Evolutionary conservation across 176 grass and related monocot genomes (phyloP), one percentile per base, ranked within the genome.

Genomic region (Coix lacrymajobi): DNA sequence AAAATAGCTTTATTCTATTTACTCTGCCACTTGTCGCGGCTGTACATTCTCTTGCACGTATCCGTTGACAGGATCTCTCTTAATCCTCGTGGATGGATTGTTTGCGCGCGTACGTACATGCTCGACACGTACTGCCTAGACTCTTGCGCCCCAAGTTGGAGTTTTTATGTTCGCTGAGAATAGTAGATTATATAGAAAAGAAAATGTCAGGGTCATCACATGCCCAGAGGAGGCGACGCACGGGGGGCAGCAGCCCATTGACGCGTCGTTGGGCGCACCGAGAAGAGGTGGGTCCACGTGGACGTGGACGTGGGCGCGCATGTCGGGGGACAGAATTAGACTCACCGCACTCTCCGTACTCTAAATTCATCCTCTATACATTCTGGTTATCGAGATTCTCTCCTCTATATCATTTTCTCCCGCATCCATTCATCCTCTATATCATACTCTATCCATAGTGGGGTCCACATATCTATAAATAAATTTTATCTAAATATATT

Each of bases 51-150:
- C 34, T n/a, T 62, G 7, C 69, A 75, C 30, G 60, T 22, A 51
- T 76, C 31, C 5, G 31, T 52, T 70, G 82, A 61, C 49, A 62
- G 38, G 69, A 80, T 76, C 70, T 81, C 31, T 52, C 87, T 89
- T 25, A 62, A 62, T 69, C 62, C 69, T 51, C 38, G 28, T 46
- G 38, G 11, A 0, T 5, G 4, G 24, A n/a, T 45, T 61, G 7
- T 24, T 31, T 25, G 31, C 40, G 10, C 5, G n/a, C n/a, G n/a
- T n/a, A n/a, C n/a, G 39, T 32, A 48, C 43, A 52, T 74, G 13
- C 61, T 56, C 28, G 63, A 81, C 82, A 85, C 70, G 82, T 85
- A 85, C 48, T 8, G 63, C 82, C 62, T 85, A 39, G 70, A n/a
- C 56, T 49, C 67, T 39, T 24, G 81, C 45, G 20, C 30, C 46